Conservation (phyloP, 208 protist species). For the Lotmaria passim region DNA sequence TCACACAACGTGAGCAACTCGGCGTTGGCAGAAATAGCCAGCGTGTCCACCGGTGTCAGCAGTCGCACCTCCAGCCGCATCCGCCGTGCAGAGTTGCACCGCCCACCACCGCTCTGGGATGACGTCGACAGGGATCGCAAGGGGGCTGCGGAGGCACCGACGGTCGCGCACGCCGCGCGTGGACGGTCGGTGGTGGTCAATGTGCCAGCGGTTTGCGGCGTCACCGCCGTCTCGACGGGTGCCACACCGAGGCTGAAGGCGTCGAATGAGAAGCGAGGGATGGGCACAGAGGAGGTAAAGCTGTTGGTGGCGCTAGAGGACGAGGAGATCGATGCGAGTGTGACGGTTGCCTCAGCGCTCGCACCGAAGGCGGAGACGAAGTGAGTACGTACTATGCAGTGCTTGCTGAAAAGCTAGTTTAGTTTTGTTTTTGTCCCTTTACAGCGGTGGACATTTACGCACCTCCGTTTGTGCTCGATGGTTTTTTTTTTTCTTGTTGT, state of each 20-base stretch:
- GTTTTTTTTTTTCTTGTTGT: neutral
- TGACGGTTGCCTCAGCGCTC: neutral
- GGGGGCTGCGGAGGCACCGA: neutral
- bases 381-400: neutral
- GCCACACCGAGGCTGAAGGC: neutral
- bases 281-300: conserved; percentile 23
- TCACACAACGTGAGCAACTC: neutral
- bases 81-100: conserved; percentile 30
- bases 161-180: neutral
- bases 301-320: conserved; percentile 11
- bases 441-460: neutral
- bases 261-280: neutral
- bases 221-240: neutral
- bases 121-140: neutral
- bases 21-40: conserved; percentile 7
- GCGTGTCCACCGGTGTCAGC: conserved; percentile 10
- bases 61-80: conserved; percentile 25
- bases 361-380: neutral
- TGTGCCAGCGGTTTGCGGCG: conserved; percentile 2
- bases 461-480: neutral
- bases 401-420: neutral
- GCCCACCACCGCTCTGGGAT: conserved; percentile 30
- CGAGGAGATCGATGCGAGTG: conserved; percentile 10
- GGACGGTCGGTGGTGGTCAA: conserved; percentile 4
- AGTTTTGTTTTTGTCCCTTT: conserved; percentile 1